Base-by-base conservation (phyloP, 768 basidiomycete species). In the Hericium coralloides region DNA sequence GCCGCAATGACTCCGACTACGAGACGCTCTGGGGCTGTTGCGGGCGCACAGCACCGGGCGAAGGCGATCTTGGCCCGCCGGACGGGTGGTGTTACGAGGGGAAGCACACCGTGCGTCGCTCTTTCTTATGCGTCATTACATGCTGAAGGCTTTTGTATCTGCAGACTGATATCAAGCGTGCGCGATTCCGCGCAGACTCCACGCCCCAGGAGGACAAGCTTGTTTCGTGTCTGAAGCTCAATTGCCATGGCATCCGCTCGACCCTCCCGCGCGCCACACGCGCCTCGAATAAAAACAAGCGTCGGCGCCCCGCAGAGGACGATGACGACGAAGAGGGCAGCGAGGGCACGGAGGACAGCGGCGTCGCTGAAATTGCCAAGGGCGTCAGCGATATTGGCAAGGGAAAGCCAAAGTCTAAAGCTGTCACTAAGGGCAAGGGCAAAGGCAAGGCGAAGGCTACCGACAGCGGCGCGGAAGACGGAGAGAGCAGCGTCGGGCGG, bases 31-130 rank as follows among this genome's bases (percentile, higher is more conserved):
- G 82, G 79, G 81, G 79, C 2, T 92, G 89, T 70, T 92, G 89
- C 67, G 85, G 80, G 8, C 74, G 78, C 64, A 84, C 79, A 0
- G 84, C 83, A 6, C 83, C 88, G 23, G 89, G 89, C 0, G 82
- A 85, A 60, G 89, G 89, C 1, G 85, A 88, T 59, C 85, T 85
- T 72, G 89, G 89, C 0, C 89, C 89, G 1, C 89, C 89, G 1
- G 87, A 89, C 65, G 89, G 89, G 1, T 92, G 87, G 87, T 92
- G 89, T 64, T 91, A 89, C 63, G 88, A 91, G 67, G 89, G 89
- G 3, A 80, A 77, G 67, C 89, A 92, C 67, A 90, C 89, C 8
- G 84, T 84, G 52, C 77, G 45, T 15, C 10, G 18, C 52, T 7
- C 15, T 8, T 14, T 2, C 14, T 36, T 58, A 38, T 18, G 1